Percentiles rank a stretch among this genome's conserved stretches.
Evolutionary conservation across 805 yeast genomes (phyloP).

Genomic region (Starmerella kuoi): DNA sequence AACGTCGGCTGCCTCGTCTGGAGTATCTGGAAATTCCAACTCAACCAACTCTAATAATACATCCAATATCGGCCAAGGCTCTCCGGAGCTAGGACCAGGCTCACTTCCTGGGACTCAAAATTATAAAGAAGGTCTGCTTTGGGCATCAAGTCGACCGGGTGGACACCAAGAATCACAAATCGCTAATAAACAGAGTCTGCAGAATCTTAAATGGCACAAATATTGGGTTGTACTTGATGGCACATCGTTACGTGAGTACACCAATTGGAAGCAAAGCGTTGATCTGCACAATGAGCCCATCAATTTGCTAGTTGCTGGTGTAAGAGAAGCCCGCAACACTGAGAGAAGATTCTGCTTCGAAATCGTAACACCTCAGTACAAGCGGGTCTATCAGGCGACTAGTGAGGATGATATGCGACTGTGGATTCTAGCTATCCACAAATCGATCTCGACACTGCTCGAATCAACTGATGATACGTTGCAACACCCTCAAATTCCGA

Average conservation of each 20-base stretch:
- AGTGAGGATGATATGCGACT: conserved; percentile 51
- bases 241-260: conserved; percentile 58
- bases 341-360: conserved; percentile 55
- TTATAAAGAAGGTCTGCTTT: conserved; percentile 34
- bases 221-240: conserved; percentile 68
- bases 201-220: conserved; percentile 57
- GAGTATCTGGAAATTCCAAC: neutral
- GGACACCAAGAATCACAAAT: conserved; percentile 24
- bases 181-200: conserved; percentile 20
- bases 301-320: conserved; percentile 56
- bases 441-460: conserved; percentile 39
- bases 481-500: no score
- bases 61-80: neutral
- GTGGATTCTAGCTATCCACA: conserved; percentile 56
- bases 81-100: neutral
- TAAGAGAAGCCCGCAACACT: conserved; percentile 34
- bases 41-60: neutral
- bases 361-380: conserved; percentile 57
- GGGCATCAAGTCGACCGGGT: conserved; percentile 35
- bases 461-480: conserved; percentile 21
- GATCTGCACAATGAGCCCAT: conserved; percentile 54
- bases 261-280: conserved; percentile 67
- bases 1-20: neutral
- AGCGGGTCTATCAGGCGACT: conserved; percentile 64
- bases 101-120: neutral